These are phyloP conservation scores for Madurella fahalii DNA, from an alignment of 2,329 filamentous ascomycete genomes.

Conservation along the genomic window DNA sequence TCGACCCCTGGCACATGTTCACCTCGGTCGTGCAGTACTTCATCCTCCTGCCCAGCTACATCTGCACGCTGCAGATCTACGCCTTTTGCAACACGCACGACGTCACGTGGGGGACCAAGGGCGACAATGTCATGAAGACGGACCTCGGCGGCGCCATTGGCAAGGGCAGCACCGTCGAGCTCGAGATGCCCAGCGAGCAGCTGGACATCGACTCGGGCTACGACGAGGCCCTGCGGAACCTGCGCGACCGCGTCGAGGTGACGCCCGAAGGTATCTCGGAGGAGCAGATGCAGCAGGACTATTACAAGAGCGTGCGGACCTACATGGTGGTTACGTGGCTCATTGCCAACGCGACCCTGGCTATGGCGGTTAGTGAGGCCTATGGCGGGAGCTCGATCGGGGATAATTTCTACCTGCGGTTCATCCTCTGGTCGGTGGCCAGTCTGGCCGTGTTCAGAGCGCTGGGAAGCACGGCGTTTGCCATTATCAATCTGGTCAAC, in stretches of 20 bases:
- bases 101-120: conserved; percentile 98
- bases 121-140: conserved; percentile 90
- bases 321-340: conserved; percentile 99
- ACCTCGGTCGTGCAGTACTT: conserved; percentile 91
- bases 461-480: conserved; percentile 74
- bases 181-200: conserved; percentile 97
- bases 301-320: conserved; percentile 93
- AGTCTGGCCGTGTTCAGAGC: conserved; percentile 82
- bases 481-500: conserved; percentile 78
- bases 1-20: conserved; percentile 99
- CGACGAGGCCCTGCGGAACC: conserved; percentile 92
- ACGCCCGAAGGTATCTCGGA: conserved; percentile 59
- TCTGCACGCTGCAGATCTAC: conserved; percentile 96
- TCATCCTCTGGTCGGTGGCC: conserved; percentile 91
- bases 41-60: conserved; percentile 83
- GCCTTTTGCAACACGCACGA: conserved; percentile 99
- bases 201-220: conserved; percentile 97
- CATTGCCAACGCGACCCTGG: conserved; percentile 83
- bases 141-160: conserved; percentile 84
- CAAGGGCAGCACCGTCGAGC: conserved; percentile 74
- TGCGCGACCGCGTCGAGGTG: conserved; percentile 88
- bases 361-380: conserved; percentile 86
- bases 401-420: conserved; percentile 84
- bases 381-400: conserved; percentile 70
- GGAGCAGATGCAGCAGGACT: conserved; percentile 89